phyloP scores from a whole-genome alignment of 176 grass and related monocot genomes.

The Cenchrus americanus region DNA sequence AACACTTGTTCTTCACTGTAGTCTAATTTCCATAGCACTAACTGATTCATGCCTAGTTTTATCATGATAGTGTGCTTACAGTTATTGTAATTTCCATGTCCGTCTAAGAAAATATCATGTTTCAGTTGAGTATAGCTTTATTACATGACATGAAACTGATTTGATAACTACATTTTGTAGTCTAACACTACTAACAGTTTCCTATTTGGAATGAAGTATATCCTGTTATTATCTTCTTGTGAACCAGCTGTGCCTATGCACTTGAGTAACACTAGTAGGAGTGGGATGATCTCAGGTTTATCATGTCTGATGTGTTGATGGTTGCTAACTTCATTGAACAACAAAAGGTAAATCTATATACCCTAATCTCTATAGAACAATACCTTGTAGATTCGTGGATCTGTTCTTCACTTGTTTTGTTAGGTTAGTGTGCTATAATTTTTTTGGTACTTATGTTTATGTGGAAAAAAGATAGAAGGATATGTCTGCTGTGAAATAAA shows the following conservation, averaged over 20 bases:
- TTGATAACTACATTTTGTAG: conserved; percentile 8
- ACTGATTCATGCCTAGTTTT: too few species aligned
- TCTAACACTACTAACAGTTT: neutral
- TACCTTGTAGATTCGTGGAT: neutral
- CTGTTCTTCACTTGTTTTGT: too few species aligned
- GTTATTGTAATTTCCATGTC: neutral
- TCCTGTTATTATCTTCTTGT: neutral
- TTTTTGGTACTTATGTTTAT: too few species aligned
- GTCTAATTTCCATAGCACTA: neutral
- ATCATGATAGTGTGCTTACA: too few species aligned
- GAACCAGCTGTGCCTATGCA: neutral
- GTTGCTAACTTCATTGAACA: neutral
- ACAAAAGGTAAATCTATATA: neutral
- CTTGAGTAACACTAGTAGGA: neutral
- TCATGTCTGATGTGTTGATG: neutral
- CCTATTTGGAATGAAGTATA: neutral
- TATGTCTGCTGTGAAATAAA: too few species aligned
- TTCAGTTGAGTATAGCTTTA: neutral
- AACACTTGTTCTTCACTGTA: neutral
- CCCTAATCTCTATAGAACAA: neutral
- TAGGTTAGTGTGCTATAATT: too few species aligned
- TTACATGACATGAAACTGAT: neutral
- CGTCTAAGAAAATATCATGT: neutral
- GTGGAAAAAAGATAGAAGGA: too few species aligned
- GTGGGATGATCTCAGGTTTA: neutral